These are phyloP conservation scores for Rubroboletus satanas DNA, from an alignment of 768 basidiomycete species.

Conservation along the genomic window DNA sequence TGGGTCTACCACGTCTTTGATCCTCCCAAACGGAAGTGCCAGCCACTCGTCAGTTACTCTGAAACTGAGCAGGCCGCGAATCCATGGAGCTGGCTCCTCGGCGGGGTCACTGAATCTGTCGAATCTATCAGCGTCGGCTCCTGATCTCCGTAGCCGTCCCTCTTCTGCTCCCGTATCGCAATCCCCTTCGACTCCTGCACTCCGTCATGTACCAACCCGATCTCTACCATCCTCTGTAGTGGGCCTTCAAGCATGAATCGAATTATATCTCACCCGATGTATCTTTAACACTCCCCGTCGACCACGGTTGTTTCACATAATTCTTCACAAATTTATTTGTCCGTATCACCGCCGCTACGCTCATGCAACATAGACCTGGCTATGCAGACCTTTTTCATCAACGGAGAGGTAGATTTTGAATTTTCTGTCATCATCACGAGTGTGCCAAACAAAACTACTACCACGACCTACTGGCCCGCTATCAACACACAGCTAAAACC, in stretches of 20 bases:
- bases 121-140: constrained; percentile 23
- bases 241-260: constrained; percentile 26
- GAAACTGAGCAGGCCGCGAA: constrained; percentile 16
- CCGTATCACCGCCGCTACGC: neutral
- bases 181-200: constrained; percentile 11
- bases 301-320: neutral
- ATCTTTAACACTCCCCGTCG: constrained; percentile 15
- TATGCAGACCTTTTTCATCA: neutral
- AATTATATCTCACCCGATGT: constrained; percentile 21
- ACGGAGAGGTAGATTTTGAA: neutral
- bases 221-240: constrained; percentile 12
- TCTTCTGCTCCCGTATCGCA: constrained; percentile 9
- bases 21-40: constrained; percentile 24
- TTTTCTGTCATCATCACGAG: constrained; percentile 6
- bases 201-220: constrained; percentile 11
- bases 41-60: constrained; percentile 21
- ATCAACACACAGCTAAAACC: constrained; percentile 19
- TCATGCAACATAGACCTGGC: neutral
- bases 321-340: constrained; percentile 1
- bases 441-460: constrained; percentile 8
- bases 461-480: constrained; percentile 10
- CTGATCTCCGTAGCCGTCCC: constrained; percentile 21
- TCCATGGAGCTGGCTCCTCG: constrained; percentile 2
- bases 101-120: constrained; percentile 8
- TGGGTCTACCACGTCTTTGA: constrained; percentile 5